Evolutionary conservation across 139 green algal species (phyloP).

Genomic region (Penium margaritaceum): DNA sequence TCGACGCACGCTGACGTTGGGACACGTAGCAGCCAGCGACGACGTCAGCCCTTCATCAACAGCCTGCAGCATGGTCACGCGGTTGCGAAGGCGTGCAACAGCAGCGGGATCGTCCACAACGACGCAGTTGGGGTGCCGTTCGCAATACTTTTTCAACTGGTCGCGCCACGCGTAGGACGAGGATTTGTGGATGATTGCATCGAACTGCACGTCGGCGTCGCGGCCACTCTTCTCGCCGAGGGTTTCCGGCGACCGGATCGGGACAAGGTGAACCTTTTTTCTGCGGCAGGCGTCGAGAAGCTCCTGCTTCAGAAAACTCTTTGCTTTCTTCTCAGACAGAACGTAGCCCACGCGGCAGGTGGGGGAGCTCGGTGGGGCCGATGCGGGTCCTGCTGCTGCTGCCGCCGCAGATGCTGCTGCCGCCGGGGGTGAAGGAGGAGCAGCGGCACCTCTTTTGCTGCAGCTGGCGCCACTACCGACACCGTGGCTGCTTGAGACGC

Average conservation of each 20-base stretch:
- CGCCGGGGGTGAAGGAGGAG: too few species aligned
- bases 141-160: conserved; percentile 6
- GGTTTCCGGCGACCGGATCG: neutral
- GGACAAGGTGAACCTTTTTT: neutral
- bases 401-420: too few species aligned
- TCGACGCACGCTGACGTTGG: neutral
- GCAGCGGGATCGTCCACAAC: conserved; percentile 18
- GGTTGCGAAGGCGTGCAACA: conserved; percentile 21
- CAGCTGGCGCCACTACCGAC: too few species aligned
- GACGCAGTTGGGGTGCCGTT: conserved; percentile 22
- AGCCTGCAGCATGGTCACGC: conserved; percentile 32
- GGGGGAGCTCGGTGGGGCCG: too few species aligned
- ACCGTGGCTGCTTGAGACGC: too few species aligned
- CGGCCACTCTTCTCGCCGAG: conserved; percentile 14
- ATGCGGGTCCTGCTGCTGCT: too few species aligned
- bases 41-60: conserved; percentile 7
- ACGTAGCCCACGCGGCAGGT: conserved; percentile 14
- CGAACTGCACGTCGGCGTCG: too few species aligned
- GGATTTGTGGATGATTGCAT: conserved; percentile 34
- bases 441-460: too few species aligned
- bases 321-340: conserved; percentile 7
- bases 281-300: neutral
- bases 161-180: neutral
- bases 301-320: conserved; percentile 5
- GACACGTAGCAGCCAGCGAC: too few species aligned